Evolutionary conservation across 441 rosid genomes (phyloP), one percentile per base, ranked within the genome.

Genomic region (Adansonia gregorii): DNA sequence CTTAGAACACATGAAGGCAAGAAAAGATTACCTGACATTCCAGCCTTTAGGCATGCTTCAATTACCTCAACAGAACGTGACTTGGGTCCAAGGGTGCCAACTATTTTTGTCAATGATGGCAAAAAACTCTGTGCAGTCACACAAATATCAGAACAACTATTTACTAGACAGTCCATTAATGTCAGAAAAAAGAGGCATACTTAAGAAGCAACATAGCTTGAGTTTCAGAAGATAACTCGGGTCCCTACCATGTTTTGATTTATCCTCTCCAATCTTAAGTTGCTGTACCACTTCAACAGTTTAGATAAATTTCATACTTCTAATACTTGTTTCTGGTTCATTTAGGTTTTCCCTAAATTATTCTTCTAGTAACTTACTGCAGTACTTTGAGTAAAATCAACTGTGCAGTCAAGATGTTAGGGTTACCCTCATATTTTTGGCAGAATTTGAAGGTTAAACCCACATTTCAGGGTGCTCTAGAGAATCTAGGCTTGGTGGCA

Each of bases 21-120:
- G 12, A 7, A 60, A 9, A 4, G 41, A 22, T 60, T 60, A 60
- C 66, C 66, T 11, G 66, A 60, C 66, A 60, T 60, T 60, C 66
- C 66, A 0, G 66, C 66, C 41, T 60, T 60, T 11, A 60, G 14
- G n/a, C 66, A 60, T 24, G 66, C 66, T 22, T 60, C 41, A 60
- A 60, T 60, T 22, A 24, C 66, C 66, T 60, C 66, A 22, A 59
- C 65, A 9, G 65, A 59, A 3, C 65, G 65, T 9, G 65, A 59
- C 6, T 59, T 59, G 27, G 66, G 66, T 22, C 66, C 66, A 24
- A 60, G 66, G 6, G 66, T 60, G 66, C 66, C 66, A 24, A 60
- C n/a, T 60, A 60, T 60, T 24, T 60, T 60, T 60, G 66, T 60
- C 8, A 60, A 39, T 24, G 66, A 60, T 60, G 66, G 66, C 39